phyloP scores from a whole-genome alignment of 1,284 basidiomycete genomes.

The Sanguinoderma infundibulare region DNA sequence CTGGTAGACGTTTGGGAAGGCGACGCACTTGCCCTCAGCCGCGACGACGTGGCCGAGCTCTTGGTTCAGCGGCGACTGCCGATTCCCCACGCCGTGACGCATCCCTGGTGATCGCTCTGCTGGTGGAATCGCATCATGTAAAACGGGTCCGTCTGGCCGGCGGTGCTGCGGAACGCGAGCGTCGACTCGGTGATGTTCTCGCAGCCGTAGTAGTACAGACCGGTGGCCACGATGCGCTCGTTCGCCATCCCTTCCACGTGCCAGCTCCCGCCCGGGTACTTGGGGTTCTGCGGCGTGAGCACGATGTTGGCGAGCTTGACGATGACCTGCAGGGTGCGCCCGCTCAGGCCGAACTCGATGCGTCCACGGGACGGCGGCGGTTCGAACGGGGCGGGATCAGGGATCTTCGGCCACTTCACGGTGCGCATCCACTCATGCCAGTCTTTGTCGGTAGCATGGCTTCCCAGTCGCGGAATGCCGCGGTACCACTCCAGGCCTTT shows the following conservation, averaged over 20 bases:
- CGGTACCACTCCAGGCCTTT: constrained; percentile 3
- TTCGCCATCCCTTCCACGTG: constrained; percentile 45
- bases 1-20: constrained; percentile 41
- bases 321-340: constrained; percentile 14
- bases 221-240: constrained; percentile 47
- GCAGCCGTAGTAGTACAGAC: constrained; percentile 21
- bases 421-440: not conserved
- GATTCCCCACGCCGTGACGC: constrained; percentile 5
- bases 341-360: not conserved
- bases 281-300: not conserved
- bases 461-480: not conserved
- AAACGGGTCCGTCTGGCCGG: not conserved
- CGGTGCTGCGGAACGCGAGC: constrained; percentile 14
- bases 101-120: constrained; percentile 7
- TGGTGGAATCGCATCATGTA: not conserved
- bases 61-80: constrained; percentile 15
- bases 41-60: constrained; percentile 30
- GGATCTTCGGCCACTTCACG: constrained; percentile 5
- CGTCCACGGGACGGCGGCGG: not conserved
- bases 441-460: not conserved
- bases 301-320: not conserved
- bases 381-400: constrained; percentile 7
- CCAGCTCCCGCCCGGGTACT: constrained; percentile 29
- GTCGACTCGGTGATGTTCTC: constrained; percentile 24
- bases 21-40: constrained; percentile 30